Conservation (phyloP, 441 rosid species). For the Geranium incanum region DNA sequence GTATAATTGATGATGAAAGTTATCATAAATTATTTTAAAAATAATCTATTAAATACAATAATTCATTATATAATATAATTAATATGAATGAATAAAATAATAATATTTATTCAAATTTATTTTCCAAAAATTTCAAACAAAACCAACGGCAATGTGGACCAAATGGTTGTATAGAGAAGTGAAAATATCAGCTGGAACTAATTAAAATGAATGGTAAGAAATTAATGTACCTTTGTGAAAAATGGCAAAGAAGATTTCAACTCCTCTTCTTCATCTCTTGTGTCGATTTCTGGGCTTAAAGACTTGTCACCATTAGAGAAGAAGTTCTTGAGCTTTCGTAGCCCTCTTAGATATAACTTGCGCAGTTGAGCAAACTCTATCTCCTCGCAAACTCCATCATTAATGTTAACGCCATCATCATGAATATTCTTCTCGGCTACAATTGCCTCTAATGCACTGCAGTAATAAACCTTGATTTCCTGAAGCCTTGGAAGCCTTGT, state of each 20-base stretch:
- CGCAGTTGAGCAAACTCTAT: slow-evolving; percentile 7
- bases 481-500: slow-evolving; percentile 11
- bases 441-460: slow-evolving; percentile 14
- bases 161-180: too few species aligned
- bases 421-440: not conserved
- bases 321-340: slow-evolving; percentile 13
- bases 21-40: too few species aligned
- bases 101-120: too few species aligned
- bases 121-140: slow-evolving; percentile 9
- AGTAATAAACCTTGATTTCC: not conserved
- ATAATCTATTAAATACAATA: too few species aligned
- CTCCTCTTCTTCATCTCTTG: not conserved
- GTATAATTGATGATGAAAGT: too few species aligned
- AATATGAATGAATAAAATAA: slow-evolving; percentile 14
- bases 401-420: not conserved
- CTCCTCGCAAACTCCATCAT: not conserved
- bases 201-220: not conserved
- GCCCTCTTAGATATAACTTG: slow-evolving; percentile 6
- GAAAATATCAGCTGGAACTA: not conserved
- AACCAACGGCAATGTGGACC: not conserved
- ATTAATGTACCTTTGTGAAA: slow-evolving; percentile 9
- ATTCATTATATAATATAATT: too few species aligned
- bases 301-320: not conserved
- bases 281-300: not conserved
- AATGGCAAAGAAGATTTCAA: not conserved